Evolutionary conservation across 169 alveolate genomes (phyloP).

Genomic region (Cryptosporidium baileyi): DNA sequence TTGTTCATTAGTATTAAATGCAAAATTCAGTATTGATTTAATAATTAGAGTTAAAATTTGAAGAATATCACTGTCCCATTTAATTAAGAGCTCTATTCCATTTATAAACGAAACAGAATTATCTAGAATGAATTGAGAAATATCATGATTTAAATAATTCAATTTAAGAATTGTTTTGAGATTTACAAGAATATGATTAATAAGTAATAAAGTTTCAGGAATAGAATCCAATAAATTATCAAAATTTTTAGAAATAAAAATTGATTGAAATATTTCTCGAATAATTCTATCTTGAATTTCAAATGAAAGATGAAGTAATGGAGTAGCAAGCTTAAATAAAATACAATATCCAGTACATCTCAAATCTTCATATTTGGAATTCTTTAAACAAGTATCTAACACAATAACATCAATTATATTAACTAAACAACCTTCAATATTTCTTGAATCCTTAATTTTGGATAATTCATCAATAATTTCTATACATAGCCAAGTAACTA

Average conservation of each 20-base stretch:
- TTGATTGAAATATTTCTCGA: constrained; percentile 3
- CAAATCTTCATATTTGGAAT: constrained; percentile 41
- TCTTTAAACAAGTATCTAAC: constrained; percentile 30
- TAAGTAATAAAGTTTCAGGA: constrained; percentile 21
- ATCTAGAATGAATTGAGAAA: not conserved
- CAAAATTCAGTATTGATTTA: constrained; percentile 19
- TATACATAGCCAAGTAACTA: constrained; percentile 49
- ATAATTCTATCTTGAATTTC: constrained; percentile 23
- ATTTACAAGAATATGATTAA: constrained; percentile 14
- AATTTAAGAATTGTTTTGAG: not conserved
- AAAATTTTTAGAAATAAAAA: not conserved
- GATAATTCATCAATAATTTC: constrained; percentile 49
- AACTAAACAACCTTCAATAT: not conserved
- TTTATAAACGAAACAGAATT: not conserved
- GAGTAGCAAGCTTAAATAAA: constrained; percentile 21
- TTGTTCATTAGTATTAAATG: not conserved
- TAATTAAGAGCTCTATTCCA: not conserved
- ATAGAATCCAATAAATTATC: not conserved
- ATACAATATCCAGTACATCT: constrained; percentile 68
- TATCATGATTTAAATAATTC: not conserved
- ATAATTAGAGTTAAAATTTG: constrained; percentile 6
- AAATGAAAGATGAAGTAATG: not conserved
- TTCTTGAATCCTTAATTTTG: not conserved
- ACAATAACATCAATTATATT: constrained; percentile 27
- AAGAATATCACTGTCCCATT: constrained; percentile 38